Evolutionary conservation across 768 basidiomycete species (phyloP).

Genomic region (Daedaleopsis sinensis): DNA sequence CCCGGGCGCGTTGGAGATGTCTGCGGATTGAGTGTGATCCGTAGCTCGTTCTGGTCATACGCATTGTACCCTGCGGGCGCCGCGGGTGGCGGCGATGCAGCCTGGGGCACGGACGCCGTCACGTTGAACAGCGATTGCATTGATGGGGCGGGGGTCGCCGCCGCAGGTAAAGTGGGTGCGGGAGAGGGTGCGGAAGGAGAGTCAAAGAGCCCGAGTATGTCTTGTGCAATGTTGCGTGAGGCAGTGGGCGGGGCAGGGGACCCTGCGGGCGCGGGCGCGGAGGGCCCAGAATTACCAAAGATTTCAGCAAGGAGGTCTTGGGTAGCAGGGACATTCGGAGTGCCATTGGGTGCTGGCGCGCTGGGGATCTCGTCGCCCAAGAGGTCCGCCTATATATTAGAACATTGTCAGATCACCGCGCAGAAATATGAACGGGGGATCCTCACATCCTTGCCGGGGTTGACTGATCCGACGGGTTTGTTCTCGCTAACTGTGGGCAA

Average conservation of each 20-base stretch:
- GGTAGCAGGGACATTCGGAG: conserved; percentile 54
- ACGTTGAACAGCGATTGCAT: conserved; percentile 11
- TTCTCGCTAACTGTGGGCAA: conserved; percentile 83
- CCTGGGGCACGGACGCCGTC: conserved; percentile 31
- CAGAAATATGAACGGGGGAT: neutral
- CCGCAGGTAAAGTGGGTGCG: conserved; percentile 10
- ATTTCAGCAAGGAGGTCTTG: conserved; percentile 93
- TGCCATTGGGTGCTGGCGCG: conserved; percentile 42
- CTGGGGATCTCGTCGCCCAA: conserved; percentile 74
- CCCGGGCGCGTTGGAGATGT: conserved; percentile 81
- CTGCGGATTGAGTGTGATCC: conserved; percentile 89
- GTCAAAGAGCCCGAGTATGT: conserved; percentile 88
- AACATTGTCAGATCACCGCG: neutral
- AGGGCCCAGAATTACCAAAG: conserved; percentile 63
- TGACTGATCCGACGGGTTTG: conserved; percentile 92
- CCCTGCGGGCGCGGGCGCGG: conserved; percentile 34
- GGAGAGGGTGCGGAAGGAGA: conserved; percentile 31
- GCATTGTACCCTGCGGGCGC: conserved; percentile 73
- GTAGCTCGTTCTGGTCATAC: conserved; percentile 90
- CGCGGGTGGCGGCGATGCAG: conserved; percentile 45
- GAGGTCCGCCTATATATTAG: conserved; percentile 58
- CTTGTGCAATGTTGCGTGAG: conserved; percentile 66
- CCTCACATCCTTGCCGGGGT: conserved; percentile 71
- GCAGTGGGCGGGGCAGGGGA: conserved; percentile 34
- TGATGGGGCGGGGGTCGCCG: neutral